Base-by-base conservation (phyloP, 2,329 filamentous ascomycete species). In the Microcyclosporella mali region DNA sequence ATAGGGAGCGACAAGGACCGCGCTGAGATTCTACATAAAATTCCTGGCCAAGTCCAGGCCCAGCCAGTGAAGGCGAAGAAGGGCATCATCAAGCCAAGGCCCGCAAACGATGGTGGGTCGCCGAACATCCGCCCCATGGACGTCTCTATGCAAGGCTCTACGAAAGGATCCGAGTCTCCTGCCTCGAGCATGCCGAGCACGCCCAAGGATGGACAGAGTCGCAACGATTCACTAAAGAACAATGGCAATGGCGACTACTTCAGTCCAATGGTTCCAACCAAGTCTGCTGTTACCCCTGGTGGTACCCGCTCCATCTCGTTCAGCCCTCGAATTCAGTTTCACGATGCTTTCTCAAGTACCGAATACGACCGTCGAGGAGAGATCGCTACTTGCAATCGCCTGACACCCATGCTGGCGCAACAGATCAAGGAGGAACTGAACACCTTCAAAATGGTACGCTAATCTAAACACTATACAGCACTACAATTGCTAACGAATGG, bases 391-490 rank as follows among this genome's bases (percentile, higher is more conserved):
- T 98, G 92, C 79, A 98, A 98, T 64, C 86, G 90, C 53, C 75
- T 98, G 55, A 98, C 92, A 37, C 92, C 92, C 10, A 89, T 95
- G 77, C 78, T 98, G 51, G 92, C 92, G 34, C 92, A 98, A 70
- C 92, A 98, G 67, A 98, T 98, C 70, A 97, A 97, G 70, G 92
- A 98, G 70, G 92, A 98, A 71, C 79, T 98, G 57, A 98, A 98
- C 70, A 94, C 83, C 57, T 98, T 98, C 76, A 98, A 98, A 68
- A 98, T 98, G 92, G 88, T 92, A 72, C 49, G 82, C 69, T 33
- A 28, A 25, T 34, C 37, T n/a, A 8, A 14, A 10, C 10, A 6
- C n/a, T 16, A 25, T 11, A 2, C 18, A 4, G 11, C 15, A 21
- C 15, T 17, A 8, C 18, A 4, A 8, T 18, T 50, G 53, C 72